These are phyloP conservation scores for Acmispon strigosus DNA, from an alignment of 306 rosid species.

Conservation along the genomic window DNA sequence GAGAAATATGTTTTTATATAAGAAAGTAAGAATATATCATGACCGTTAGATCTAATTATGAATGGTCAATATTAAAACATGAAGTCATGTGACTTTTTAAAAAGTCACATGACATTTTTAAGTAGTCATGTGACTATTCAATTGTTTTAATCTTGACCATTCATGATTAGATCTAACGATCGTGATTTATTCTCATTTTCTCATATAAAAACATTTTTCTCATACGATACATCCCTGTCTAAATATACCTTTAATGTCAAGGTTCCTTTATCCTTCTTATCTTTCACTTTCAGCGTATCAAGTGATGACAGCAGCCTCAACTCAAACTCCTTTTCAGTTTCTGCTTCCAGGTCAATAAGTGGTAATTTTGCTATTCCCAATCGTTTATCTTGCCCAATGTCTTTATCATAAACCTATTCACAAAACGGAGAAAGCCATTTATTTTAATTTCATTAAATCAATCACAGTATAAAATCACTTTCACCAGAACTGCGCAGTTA, in stretches of 20 bases:
- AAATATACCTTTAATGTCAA: slow-evolving; percentile 52
- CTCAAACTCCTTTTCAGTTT: slow-evolving; percentile 51
- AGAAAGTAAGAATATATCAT: too few species aligned
- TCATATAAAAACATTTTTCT: too few species aligned
- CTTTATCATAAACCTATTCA: slow-evolving; percentile 74
- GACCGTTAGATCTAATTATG: too few species aligned
- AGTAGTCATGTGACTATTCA: too few species aligned
- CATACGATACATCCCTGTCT: too few species aligned
- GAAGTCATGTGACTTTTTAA: too few species aligned
- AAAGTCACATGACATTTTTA: too few species aligned
- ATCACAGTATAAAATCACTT: neutral
- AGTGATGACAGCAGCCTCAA: slow-evolving; percentile 79
- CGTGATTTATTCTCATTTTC: too few species aligned
- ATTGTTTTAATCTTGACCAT: too few species aligned
- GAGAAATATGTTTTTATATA: too few species aligned
- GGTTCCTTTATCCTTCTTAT: slow-evolving; percentile 85
- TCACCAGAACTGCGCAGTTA: neutral
- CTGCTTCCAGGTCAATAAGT: slow-evolving; percentile 58
- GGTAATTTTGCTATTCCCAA: slow-evolving; percentile 75
- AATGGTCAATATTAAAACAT: too few species aligned
- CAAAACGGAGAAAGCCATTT: slow-evolving; percentile 3
- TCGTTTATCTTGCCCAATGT: slow-evolving; percentile 93
- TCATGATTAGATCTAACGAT: too few species aligned
- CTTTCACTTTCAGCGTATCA: slow-evolving; percentile 80
- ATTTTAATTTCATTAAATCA: slow-evolving; percentile 3